Conservation (phyloP, 148 eudicot species). For the Gaultheria prostrata region DNA sequence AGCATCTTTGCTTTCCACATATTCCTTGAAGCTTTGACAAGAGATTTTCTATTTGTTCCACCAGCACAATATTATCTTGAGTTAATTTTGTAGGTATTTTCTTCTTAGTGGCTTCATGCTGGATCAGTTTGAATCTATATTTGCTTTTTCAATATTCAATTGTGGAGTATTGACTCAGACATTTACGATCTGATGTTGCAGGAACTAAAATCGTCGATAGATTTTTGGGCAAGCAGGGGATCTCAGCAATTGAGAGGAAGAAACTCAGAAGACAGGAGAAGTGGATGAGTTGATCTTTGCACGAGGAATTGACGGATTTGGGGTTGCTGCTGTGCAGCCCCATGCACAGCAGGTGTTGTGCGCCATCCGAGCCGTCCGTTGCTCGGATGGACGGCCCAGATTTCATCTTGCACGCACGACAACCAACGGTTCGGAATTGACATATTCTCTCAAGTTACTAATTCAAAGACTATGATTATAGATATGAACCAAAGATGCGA, state of each 20-base stretch:
- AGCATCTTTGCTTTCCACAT: neutral
- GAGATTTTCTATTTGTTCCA: neutral
- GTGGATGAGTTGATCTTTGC: neutral
- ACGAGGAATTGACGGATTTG: too few relatives aligned
- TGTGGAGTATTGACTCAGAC: neutral
- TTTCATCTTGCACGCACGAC: too few relatives aligned
- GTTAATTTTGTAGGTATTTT: neutral
- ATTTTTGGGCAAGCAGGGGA: neutral
- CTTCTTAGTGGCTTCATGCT: neutral
- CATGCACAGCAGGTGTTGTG: too few relatives aligned
- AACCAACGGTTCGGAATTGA: too few relatives aligned
- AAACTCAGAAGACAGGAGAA: neutral
- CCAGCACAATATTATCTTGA: neutral
- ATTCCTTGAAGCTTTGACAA: neutral
- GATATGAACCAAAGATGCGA: neutral
- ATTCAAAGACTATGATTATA: neutral
- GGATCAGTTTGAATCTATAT: neutral
- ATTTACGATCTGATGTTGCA: neutral
- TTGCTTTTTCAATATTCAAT: neutral
- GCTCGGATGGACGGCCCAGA: too few relatives aligned
- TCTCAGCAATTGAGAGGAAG: neutral
- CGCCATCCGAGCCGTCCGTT: too few relatives aligned
- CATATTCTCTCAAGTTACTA: slow-evolving; percentile 7
- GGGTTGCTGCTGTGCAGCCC: too few relatives aligned
- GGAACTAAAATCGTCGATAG: neutral